phyloP scores from a whole-genome alignment of 805 yeast genomes.

The Sugiyamaella marilandica region DNA sequence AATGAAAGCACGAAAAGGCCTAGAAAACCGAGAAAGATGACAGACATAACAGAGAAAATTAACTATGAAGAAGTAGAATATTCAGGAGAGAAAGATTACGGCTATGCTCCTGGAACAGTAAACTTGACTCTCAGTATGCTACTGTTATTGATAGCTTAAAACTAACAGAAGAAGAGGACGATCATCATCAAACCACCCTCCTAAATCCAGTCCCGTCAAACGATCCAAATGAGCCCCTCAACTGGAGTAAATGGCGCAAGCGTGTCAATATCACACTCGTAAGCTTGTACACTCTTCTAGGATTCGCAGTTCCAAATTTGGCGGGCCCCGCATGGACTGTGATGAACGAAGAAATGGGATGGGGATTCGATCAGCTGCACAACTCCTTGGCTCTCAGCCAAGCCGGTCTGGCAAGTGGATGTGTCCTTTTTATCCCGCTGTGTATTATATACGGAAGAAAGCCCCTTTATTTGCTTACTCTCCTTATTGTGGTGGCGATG shows the following conservation, averaged over 20 bases:
- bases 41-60: too few relatives aligned
- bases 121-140: too few relatives aligned
- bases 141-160: too few relatives aligned
- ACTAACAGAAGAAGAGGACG: too few relatives aligned
- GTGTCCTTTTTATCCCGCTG: constrained; percentile 18
- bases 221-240: constrained; percentile 17
- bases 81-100: too few relatives aligned
- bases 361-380: constrained; percentile 12
- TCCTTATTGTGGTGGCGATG: constrained; percentile 7
- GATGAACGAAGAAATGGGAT: constrained; percentile 13
- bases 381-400: constrained; percentile 13
- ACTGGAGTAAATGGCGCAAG: constrained; percentile 13
- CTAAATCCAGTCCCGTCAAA: background rate
- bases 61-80: too few relatives aligned
- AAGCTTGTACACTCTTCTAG: constrained; percentile 11
- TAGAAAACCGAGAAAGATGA: too few relatives aligned
- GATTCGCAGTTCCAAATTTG: constrained; percentile 10
- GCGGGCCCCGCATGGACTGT: constrained; percentile 15
- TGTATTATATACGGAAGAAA: constrained; percentile 16
- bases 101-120: too few relatives aligned
- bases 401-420: constrained; percentile 16
- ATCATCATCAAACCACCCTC: too few relatives aligned
- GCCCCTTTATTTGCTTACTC: constrained; percentile 15
- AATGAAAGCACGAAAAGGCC: too few relatives aligned
- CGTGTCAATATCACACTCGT: constrained; percentile 10